Evolutionary conservation across 257 asterid species (phyloP).

Genomic region (Lycium barbarum): DNA sequence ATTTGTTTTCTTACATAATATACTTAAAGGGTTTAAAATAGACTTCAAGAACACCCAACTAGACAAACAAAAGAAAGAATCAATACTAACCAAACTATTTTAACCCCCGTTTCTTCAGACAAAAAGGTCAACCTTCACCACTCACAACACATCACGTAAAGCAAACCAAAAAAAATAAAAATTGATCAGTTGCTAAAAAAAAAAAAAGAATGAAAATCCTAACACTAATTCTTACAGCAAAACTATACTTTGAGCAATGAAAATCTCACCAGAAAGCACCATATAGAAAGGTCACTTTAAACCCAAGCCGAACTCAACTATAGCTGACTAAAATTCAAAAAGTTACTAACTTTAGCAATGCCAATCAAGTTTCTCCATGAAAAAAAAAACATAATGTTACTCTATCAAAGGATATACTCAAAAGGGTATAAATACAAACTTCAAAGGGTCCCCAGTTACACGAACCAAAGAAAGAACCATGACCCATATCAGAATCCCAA

Average conservation of each 20-base stretch:
- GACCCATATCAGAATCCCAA: no score
- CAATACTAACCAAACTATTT: not conserved
- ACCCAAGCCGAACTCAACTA: not conserved
- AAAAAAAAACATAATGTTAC: not conserved
- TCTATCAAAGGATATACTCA: no score
- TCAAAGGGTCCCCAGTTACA: no score
- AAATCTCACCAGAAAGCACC: not conserved
- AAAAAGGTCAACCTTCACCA: not conserved
- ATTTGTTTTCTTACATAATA: not conserved
- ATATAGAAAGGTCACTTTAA: not conserved
- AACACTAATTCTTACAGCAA: not conserved
- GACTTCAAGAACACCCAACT: constrained; percentile 11
- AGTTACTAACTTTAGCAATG: not conserved
- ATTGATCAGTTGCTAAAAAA: not conserved
- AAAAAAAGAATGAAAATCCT: not conserved
- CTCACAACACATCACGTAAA: constrained; percentile 6
- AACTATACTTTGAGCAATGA: not conserved
- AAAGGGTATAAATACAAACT: no score
- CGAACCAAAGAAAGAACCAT: no score
- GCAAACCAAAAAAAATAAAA: no score
- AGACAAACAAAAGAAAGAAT: not conserved
- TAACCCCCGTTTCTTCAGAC: not conserved
- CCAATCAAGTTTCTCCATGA: not conserved
- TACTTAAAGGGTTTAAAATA: not conserved
- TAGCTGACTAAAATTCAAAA: constrained; percentile 1